Percentiles rank a stretch among this genome's conserved stretches.
These are phyloP conservation scores for Fusarium falciforme DNA, from an alignment of 2,329 filamentous ascomycete genomes.

Conservation along the genomic window DNA sequence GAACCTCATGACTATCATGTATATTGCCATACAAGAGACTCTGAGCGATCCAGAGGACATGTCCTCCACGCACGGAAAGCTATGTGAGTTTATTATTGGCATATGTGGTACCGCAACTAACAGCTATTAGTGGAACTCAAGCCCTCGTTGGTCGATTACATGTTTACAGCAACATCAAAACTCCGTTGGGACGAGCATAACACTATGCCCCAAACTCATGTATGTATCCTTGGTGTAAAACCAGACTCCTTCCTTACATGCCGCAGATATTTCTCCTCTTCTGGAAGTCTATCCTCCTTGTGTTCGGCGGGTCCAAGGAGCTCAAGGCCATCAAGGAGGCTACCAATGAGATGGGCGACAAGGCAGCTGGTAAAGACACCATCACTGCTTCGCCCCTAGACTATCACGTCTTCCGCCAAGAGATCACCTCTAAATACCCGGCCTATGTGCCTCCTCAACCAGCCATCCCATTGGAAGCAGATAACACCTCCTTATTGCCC, in stretches of 20 bases:
- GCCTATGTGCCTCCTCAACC: constrained; percentile 92
- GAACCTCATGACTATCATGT: constrained; percentile 73
- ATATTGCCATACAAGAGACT: constrained; percentile 68
- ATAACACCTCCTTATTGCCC: constrained; percentile 91
- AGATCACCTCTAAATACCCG: constrained; percentile 97
- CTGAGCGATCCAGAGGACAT: constrained; percentile 64
- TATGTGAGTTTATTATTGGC: constrained; percentile 57
- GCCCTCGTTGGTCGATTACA: constrained; percentile 76
- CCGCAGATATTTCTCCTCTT: constrained; percentile 79
- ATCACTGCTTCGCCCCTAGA: constrained; percentile 95
- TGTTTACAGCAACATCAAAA: constrained; percentile 76
- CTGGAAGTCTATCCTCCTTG: constrained; percentile 90
- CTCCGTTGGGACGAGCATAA: constrained; percentile 79
- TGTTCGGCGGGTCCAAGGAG: constrained; percentile 83
- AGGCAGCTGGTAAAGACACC: constrained; percentile 75
- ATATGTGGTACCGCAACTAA: constrained; percentile 14
- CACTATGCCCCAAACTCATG: constrained; percentile 70
- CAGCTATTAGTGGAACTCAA: constrained; percentile 63
- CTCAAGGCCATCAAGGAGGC: constrained; percentile 79
- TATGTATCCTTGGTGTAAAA: constrained; percentile 49
- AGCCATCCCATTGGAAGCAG: constrained; percentile 85
- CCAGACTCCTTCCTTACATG: constrained; percentile 33
- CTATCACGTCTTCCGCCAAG: constrained; percentile 95
- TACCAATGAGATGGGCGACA: constrained; percentile 69
- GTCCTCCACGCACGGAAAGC: constrained; percentile 57